phyloP scores from a whole-genome alignment of 2,329 filamentous ascomycete genomes.

The Aspergillus sp. region DNA sequence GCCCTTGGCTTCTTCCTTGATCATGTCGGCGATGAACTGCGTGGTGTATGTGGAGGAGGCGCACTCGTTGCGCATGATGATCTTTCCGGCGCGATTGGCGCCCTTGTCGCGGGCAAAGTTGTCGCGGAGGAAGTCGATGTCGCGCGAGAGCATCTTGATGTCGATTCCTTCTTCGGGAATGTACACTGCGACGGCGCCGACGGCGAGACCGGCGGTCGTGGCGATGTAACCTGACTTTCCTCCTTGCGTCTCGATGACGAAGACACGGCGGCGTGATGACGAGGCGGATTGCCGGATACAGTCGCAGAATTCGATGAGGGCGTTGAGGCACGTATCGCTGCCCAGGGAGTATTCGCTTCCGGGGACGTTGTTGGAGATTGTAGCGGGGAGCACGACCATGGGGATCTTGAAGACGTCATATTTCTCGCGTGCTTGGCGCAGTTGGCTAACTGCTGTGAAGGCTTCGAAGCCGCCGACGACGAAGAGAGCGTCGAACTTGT shows the following conservation, averaged over 20 bases:
- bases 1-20: constrained; percentile 88
- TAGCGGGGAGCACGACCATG: constrained; percentile 89
- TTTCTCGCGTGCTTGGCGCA: constrained; percentile 76
- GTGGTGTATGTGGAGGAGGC: constrained; percentile 89
- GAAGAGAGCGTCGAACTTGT: constrained; percentile 89
- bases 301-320: constrained; percentile 92
- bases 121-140: constrained; percentile 86
- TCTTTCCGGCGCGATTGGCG: constrained; percentile 84
- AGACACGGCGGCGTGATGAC: constrained; percentile 88
- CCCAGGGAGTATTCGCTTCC: constrained; percentile 97
- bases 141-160: constrained; percentile 87
- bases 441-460: constrained; percentile 86
- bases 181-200: constrained; percentile 91
- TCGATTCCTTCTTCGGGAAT: constrained; percentile 96
- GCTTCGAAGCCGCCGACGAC: constrained; percentile 95
- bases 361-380: constrained; percentile 97
- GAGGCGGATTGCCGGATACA: constrained; percentile 97
- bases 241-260: constrained; percentile 97
- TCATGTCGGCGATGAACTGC: constrained; percentile 92
- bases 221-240: constrained; percentile 93
- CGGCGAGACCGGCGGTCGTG: constrained; percentile 85
- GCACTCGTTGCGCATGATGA: constrained; percentile 97
- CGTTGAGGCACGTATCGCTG: constrained; percentile 95
- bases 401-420: constrained; percentile 91
- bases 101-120: constrained; percentile 85